A percentile compares a stretch with the other conserved stretches of the same genome.
These are phyloP conservation scores for Isoetes taiwanensis DNA, from an alignment of 75 land plant genomes.

Conservation along the genomic window DNA sequence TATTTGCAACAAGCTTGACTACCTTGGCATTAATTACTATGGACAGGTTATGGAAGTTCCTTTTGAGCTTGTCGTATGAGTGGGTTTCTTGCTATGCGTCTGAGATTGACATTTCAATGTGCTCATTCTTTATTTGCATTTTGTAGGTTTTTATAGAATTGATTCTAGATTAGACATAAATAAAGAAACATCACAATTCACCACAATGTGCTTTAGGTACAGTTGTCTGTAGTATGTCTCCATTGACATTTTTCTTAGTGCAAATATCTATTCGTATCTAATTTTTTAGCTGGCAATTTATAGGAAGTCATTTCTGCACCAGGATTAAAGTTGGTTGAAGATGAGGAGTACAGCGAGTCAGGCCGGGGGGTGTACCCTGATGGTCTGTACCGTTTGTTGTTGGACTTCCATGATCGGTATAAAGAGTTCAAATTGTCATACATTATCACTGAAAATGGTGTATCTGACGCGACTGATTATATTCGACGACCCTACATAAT, in stretches of 20 bases:
- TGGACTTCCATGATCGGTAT: slow-evolving; percentile 87
- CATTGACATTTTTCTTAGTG: neutral
- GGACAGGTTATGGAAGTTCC: too few species aligned
- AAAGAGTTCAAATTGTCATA: slow-evolving; percentile 57
- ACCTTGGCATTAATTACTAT: slow-evolving; percentile 91
- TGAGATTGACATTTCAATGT: too few species aligned
- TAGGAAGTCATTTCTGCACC: slow-evolving; percentile 91
- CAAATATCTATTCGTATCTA: too few species aligned
- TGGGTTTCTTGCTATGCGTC: too few species aligned
- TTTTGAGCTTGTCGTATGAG: too few species aligned
- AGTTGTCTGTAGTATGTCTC: neutral
- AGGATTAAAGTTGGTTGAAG: slow-evolving; percentile 77
- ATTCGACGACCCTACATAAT: slow-evolving; percentile 84
- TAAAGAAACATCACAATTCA: too few species aligned
- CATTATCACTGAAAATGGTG: slow-evolving; percentile 92
- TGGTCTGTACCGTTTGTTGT: slow-evolving; percentile 76
- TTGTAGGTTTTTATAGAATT: too few species aligned
- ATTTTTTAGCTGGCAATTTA: too few species aligned
- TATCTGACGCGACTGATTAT: slow-evolving; percentile 85
- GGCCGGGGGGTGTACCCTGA: slow-evolving; percentile 97
- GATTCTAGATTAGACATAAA: too few species aligned
- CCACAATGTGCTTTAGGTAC: too few species aligned
- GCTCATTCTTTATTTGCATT: too few species aligned
- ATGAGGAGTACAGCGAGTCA: slow-evolving; percentile 95
- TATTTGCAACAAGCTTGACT: slow-evolving; percentile 71